Conservation (phyloP, 148 eudicot species). For the Chenopodium formosanum region DNA sequence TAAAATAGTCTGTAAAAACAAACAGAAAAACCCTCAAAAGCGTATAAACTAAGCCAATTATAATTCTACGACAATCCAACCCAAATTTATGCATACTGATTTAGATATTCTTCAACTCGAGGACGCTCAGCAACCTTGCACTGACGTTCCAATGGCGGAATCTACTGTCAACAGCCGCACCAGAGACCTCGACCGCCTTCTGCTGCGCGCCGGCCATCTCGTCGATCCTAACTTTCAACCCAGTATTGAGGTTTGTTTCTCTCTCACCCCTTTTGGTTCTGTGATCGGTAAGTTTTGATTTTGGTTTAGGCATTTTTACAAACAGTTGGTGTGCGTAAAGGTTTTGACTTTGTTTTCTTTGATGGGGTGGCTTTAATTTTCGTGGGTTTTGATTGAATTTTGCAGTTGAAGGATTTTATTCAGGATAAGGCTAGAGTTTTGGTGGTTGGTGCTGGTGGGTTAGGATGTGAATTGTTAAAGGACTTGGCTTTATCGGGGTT, state of each 20-base stretch:
- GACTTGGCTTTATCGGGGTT: slow-evolving; percentile 94
- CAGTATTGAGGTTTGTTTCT: slow-evolving; percentile 46
- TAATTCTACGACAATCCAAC: not conserved
- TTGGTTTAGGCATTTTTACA: slow-evolving; percentile 13
- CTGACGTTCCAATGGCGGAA: slow-evolving; percentile 55
- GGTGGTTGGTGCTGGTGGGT: slow-evolving; percentile 97
- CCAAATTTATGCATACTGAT: slow-evolving; percentile 32
- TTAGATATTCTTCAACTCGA: slow-evolving; percentile 14
- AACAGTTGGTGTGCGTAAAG: slow-evolving; percentile 25
- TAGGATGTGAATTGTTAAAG: slow-evolving; percentile 86
- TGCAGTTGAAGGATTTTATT: slow-evolving; percentile 73
- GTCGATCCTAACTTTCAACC: slow-evolving; percentile 74
- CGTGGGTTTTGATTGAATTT: slow-evolving; percentile 18
- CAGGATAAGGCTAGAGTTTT: slow-evolving; percentile 59
- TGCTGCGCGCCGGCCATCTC: slow-evolving; percentile 77
- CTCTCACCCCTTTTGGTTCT: not conserved
- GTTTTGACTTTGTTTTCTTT: not conserved
- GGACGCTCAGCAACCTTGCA: slow-evolving; percentile 16
- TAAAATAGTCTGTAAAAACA: not conserved
- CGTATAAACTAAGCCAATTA: slow-evolving; percentile 34
- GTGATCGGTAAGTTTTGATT: not conserved
- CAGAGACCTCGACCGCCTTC: slow-evolving; percentile 93
- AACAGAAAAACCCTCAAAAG: slow-evolving; percentile 1
- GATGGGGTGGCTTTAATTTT: slow-evolving; percentile 13
- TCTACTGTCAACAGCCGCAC: slow-evolving; percentile 57